Evolutionary conservation across 2,329 filamentous ascomycete species (phyloP), one percentile per base, ranked within the genome.

Genomic region (Neofusicoccum sp.): DNA sequence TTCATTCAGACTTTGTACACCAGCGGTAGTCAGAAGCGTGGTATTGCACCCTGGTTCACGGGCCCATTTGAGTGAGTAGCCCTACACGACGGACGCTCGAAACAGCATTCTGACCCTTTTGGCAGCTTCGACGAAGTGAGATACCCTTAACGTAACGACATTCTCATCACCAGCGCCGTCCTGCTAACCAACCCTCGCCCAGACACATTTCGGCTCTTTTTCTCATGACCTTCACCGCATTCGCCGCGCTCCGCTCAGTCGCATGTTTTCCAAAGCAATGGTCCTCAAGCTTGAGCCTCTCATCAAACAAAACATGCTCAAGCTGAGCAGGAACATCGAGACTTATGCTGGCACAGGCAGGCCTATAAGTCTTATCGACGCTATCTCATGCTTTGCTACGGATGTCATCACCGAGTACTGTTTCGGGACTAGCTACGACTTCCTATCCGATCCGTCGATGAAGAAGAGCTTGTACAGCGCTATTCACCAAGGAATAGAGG

Each of bases 1-100:
- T 78, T 73, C 68, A 74, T 70, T 48, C 71, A 74, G 6, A 64
- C 70, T 6, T 61, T 75, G 14, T 75, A 75, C 48, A 59, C 49
- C 4, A 31, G 45, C 20, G 24, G 14, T n/a, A n/a, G 43, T 30
- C 54, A 28, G 67, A 63, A 62, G 9, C 60, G 65, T 12, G 63
- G 65, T 36, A 65, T 63, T 11, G 5, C 54, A 9, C 0, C 16
- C 31, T 58, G 54, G 54, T 38, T 45, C 26, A 56, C 38, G 6
- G 38, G 26, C 3, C 51, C 51, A 11, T 56, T 56, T 41, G 51
- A 44, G 49, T 53, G 47, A 51, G 34, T 41, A 2, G 8, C 12
- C 6, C 6, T 20, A 30, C 24, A 4, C 20, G 9, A 40, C 7
- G 2, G 20, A 20, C 20, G 20, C 20, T 20, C 20, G 20, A 20